Conservation (phyloP, 2,329 filamentous ascomycete genomes). For the Diaporthe citrichinensis region DNA sequence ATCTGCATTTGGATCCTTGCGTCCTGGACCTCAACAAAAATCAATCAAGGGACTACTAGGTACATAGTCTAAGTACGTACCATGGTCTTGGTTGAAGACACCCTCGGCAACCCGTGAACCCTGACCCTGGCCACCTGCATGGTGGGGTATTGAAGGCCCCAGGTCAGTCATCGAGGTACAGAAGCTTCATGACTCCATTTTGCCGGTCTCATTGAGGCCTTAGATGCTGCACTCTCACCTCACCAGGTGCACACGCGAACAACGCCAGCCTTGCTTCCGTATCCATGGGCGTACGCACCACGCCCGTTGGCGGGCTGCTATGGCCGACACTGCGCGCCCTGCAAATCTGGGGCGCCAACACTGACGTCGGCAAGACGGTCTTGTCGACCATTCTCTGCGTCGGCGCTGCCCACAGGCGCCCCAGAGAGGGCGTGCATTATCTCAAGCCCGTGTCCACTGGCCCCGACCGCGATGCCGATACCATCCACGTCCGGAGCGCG, state of each 20-base stretch:
- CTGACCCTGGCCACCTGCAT: background rate
- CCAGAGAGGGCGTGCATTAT: slow-evolving; percentile 66
- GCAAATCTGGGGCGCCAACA: slow-evolving; percentile 88
- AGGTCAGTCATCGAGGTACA: background rate
- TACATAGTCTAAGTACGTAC: slow-evolving; percentile 8
- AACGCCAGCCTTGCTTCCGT: background rate
- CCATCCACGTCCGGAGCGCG: background rate
- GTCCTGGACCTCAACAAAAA: slow-evolving; percentile 10
- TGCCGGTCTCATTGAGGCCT: slow-evolving; percentile 18
- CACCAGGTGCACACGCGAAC: background rate
- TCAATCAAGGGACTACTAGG: background rate
- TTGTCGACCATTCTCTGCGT: slow-evolving; percentile 80
- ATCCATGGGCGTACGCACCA: background rate
- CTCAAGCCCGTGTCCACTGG: slow-evolving; percentile 89
- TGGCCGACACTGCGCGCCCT: slow-evolving; percentile 78
- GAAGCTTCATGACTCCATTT: background rate
- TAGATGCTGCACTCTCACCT: background rate
- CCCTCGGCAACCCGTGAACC: background rate
- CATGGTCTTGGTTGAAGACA: background rate
- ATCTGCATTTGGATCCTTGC: background rate
- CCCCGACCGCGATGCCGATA: slow-evolving; percentile 75
- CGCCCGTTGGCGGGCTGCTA: slow-evolving; percentile 71
- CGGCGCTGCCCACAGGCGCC: slow-evolving; percentile 60
- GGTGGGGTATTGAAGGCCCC: background rate
- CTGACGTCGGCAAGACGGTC: slow-evolving; percentile 87